A percentile compares a stretch with the other conserved stretches of the same genome.
These are phyloP conservation scores for Mortierella sp. DNA, from an alignment of 371 early-diverging fungal species.

Conservation along the genomic window DNA sequence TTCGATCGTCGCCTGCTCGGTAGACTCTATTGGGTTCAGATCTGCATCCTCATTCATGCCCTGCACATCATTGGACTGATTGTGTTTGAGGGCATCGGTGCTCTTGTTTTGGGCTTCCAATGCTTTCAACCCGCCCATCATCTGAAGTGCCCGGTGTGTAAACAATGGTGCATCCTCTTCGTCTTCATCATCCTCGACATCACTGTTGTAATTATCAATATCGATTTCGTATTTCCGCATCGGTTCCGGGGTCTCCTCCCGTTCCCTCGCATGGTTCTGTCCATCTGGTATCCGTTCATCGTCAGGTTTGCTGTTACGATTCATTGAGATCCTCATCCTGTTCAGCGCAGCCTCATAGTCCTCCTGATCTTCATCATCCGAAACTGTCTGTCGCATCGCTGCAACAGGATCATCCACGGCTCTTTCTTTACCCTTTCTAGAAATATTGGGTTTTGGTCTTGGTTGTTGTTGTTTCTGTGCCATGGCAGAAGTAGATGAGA, in stretches of 20 bases:
- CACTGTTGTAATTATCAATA: constrained; percentile 25
- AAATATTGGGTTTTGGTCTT: constrained; percentile 3
- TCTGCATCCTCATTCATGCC: background rate
- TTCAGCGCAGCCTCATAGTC: constrained; percentile 27
- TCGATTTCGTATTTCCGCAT: constrained; percentile 21
- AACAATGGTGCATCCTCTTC: constrained; percentile 43
- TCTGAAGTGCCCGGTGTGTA: constrained; percentile 36
- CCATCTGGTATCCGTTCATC: background rate
- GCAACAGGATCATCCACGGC: constrained; percentile 14
- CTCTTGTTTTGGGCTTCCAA: background rate
- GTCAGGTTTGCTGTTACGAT: constrained; percentile 2
- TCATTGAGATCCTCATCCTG: constrained; percentile 40
- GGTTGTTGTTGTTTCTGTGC: background rate
- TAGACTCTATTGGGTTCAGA: background rate
- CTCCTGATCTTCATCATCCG: constrained; percentile 33
- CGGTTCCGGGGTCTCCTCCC: background rate
- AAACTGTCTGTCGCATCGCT: constrained; percentile 31
- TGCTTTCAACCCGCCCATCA: constrained; percentile 29
- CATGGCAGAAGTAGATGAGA: constrained; percentile 3
- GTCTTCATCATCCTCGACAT: constrained; percentile 37
- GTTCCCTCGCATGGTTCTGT: background rate
- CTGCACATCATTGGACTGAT: background rate
- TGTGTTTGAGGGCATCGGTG: background rate
- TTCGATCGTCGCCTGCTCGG: background rate
- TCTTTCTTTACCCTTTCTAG: constrained; percentile 37